phyloP scores from a whole-genome alignment of 2,329 filamentous ascomycete genomes.

The Aspergillus felis region DNA sequence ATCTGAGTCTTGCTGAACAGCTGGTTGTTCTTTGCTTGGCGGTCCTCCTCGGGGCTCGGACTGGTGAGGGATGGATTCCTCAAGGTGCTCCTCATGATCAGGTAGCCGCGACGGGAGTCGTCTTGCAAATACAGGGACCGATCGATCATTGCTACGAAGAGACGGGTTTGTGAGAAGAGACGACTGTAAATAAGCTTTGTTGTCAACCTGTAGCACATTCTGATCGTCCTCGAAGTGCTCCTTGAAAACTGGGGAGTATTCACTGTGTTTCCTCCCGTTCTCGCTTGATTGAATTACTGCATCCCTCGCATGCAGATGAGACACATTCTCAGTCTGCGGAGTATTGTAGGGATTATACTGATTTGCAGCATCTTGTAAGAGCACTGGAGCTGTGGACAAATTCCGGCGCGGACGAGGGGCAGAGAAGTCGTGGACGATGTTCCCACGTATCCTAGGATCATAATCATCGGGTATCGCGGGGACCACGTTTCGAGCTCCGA shows the following conservation, averaged over 20 bases:
- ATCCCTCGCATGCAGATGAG: constrained; percentile 10
- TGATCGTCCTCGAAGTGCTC: constrained; percentile 57
- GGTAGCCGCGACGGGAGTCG: constrained; percentile 37
- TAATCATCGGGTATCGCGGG: constrained; percentile 57
- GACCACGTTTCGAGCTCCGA: constrained; percentile 47
- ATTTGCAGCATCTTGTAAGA: constrained; percentile 10
- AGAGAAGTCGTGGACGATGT: constrained; percentile 63
- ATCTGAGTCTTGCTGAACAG: constrained; percentile 23
- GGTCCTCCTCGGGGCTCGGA: constrained; percentile 5
- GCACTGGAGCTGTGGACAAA: constrained; percentile 23
- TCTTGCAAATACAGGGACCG: constrained; percentile 43
- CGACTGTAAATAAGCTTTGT: constrained; percentile 43
- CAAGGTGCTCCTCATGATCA: constrained; percentile 14
- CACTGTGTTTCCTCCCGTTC: constrained; percentile 30
- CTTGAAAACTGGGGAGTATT: constrained; percentile 57
- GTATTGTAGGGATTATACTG: constrained; percentile 11
- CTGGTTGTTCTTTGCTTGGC: constrained; percentile 3
- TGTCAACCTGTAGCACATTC: constrained; percentile 37
- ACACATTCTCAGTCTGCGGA: constrained; percentile 5
- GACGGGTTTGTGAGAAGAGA: constrained; percentile 30
- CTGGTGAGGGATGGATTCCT: constrained; percentile 6
- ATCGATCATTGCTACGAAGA: constrained; percentile 25
- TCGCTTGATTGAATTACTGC: constrained; percentile 16
- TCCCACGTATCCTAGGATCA: constrained; percentile 60
- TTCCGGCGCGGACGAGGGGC: constrained; percentile 50